A percentile compares a stretch with the other conserved stretches of the same genome.
These are phyloP conservation scores for Thymus quinquecostatus DNA, from an alignment of 257 asterid genomes.

Conservation along the genomic window DNA sequence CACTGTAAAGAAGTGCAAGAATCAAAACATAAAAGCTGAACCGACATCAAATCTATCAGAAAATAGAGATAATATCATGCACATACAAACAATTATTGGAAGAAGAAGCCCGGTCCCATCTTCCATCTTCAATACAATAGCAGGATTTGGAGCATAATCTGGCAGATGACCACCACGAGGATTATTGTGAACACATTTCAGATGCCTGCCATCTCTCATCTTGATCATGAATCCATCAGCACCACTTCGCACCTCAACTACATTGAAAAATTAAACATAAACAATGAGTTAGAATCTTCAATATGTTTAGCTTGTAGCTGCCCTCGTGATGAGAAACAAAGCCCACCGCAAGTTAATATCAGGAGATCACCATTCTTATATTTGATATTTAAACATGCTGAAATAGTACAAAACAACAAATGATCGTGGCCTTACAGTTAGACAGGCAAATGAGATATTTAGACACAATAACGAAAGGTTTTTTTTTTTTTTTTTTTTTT, in stretches of 20 bases:
- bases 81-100: constrained; percentile 90
- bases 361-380: neutral
- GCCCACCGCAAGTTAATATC: neutral
- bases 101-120: constrained; percentile 93
- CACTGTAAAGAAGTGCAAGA: constrained; percentile 55
- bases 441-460: neutral
- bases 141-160: constrained; percentile 91
- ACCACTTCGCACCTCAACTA: constrained; percentile 93
- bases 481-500: too few relatives aligned
- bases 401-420: neutral
- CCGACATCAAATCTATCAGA: constrained; percentile 12
- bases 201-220: constrained; percentile 91
- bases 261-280: constrained; percentile 25
- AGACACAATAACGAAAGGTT: neutral
- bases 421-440: constrained; percentile 8
- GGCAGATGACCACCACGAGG: constrained; percentile 81
- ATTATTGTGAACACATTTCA: constrained; percentile 81
- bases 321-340: neutral
- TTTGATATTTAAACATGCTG: neutral
- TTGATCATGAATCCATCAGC: constrained; percentile 90
- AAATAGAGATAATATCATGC: constrained; percentile 11
- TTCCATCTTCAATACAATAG: constrained; percentile 93
- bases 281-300: neutral
- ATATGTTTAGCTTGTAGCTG: neutral
- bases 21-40: constrained; percentile 2